Conservation (phyloP, 2,329 filamentous ascomycete genomes). For the Akanthomyces dipterigenus region DNA sequence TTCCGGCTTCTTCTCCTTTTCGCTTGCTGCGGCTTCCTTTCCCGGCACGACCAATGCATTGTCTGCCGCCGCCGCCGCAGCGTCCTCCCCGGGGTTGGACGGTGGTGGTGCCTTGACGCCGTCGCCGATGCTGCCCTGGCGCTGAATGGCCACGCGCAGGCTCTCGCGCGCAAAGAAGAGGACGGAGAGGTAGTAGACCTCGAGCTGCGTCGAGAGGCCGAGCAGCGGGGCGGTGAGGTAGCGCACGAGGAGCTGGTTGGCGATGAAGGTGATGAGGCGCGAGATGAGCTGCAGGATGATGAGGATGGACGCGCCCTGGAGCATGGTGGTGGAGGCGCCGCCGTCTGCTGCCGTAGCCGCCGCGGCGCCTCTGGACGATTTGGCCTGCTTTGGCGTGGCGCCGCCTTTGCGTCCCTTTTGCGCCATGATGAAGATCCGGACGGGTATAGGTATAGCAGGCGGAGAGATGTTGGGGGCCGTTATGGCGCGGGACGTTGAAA, state of each 20-base stretch:
- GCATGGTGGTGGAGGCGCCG: conserved; percentile 27
- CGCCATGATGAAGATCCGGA: not conserved
- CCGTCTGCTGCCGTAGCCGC: not conserved
- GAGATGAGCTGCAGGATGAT: conserved; percentile 83
- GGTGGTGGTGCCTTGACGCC: not conserved
- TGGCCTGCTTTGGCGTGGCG: conserved; percentile 5
- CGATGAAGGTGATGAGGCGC: conserved; percentile 80
- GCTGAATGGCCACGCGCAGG: conserved; percentile 82
- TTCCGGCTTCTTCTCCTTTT: conserved; percentile 9
- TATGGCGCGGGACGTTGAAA: not conserved
- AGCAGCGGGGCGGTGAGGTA: conserved; percentile 80
- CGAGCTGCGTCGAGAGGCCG: conserved; percentile 81
- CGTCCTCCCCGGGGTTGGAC: not conserved
- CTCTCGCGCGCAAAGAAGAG: conserved; percentile 92
- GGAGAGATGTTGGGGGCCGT: not conserved
- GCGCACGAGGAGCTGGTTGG: conserved; percentile 86
- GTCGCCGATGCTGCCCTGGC: conserved; percentile 43
- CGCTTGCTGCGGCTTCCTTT: not conserved
- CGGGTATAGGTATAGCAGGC: not conserved
- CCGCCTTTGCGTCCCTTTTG: not conserved
- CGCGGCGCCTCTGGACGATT: not conserved
- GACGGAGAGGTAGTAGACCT: conserved; percentile 88
- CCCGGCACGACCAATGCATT: not conserved
- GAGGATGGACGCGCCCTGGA: conserved; percentile 74
- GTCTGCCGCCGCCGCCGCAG: too few relatives aligned